These are phyloP conservation scores for Setaria viridis DNA, from an alignment of 202 grass and related monocot genomes.

Conservation along the genomic window DNA sequence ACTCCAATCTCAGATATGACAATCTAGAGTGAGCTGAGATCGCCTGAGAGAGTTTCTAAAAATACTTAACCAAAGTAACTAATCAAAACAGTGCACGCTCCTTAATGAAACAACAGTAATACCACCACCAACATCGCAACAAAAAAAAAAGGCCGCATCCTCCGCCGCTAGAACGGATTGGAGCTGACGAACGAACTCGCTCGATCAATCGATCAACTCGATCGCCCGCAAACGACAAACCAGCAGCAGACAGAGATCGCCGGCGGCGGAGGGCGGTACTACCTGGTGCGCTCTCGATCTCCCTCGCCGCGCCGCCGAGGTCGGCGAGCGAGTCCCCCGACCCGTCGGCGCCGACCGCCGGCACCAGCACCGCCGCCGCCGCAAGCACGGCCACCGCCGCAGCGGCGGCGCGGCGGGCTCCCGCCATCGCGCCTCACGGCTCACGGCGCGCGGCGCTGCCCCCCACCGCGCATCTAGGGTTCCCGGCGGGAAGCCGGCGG, in stretches of 20 bases:
- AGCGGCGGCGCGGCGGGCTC: neutral
- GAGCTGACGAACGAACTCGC: neutral
- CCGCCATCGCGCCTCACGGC: neutral
- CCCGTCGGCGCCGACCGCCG: neutral
- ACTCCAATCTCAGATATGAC: neutral
- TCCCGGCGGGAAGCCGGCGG: neutral
- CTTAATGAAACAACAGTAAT: too few relatives aligned
- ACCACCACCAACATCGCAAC: neutral
- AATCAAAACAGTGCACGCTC: neutral
- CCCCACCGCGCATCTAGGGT: constrained; percentile 15
- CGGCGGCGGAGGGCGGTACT: neutral
- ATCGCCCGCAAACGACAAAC: neutral
- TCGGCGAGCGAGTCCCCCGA: constrained; percentile 34
- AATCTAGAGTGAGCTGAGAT: constrained; percentile 8
- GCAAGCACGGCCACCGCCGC: neutral
- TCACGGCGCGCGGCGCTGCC: constrained; percentile 2
- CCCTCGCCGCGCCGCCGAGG: constrained; percentile 45
- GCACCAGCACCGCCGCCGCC: neutral
- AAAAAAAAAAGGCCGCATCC: too few relatives aligned
- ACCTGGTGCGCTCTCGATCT: constrained; percentile 60
- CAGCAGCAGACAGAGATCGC: neutral
- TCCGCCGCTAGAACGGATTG: neutral
- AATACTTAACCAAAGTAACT: neutral
- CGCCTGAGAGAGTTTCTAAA: neutral
- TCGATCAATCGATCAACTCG: neutral